phyloP scores from a whole-genome alignment of 345 rosid species.

The Moringa oleifera region DNA sequence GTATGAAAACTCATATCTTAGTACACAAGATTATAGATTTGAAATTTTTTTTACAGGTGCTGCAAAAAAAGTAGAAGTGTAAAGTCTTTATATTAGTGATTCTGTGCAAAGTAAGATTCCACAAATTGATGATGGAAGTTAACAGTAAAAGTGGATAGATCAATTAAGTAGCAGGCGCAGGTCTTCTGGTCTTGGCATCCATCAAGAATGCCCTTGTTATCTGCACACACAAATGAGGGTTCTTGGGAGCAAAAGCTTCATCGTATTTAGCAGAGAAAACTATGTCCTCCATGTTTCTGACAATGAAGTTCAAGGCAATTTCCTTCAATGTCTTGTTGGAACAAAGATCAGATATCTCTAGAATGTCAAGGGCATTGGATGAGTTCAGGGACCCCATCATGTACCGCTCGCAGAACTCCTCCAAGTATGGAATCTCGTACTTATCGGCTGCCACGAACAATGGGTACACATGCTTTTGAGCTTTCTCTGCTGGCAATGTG shows the following conservation, averaged over 20 bases:
- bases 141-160: no score
- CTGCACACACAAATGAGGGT: slow-evolving; percentile 53
- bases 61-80: no score
- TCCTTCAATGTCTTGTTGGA: slow-evolving; percentile 47
- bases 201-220: slow-evolving; percentile 59
- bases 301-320: slow-evolving; percentile 44
- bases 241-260: slow-evolving; percentile 53
- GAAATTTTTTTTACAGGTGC: no score
- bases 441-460: slow-evolving; percentile 66
- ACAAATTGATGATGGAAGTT: no score
- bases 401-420: slow-evolving; percentile 51
- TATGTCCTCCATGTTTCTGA: slow-evolving; percentile 54
- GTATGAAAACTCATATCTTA: no score
- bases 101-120: no score
- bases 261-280: slow-evolving; percentile 51
- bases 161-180: no score
- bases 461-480: slow-evolving; percentile 49
- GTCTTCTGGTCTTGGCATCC: slow-evolving; percentile 38
- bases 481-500: slow-evolving; percentile 35
- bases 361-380: slow-evolving; percentile 49
- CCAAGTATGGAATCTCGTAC: slow-evolving; percentile 62
- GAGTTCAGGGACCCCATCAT: slow-evolving; percentile 43
- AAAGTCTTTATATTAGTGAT: no score
- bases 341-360: slow-evolving; percentile 61
- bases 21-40: no score